Percentiles rank a stretch among this genome's conserved stretches.
These are phyloP conservation scores for Neurospora sp. DNA, from an alignment of 495 filamentous ascomycete genomes.

Conservation along the genomic window DNA sequence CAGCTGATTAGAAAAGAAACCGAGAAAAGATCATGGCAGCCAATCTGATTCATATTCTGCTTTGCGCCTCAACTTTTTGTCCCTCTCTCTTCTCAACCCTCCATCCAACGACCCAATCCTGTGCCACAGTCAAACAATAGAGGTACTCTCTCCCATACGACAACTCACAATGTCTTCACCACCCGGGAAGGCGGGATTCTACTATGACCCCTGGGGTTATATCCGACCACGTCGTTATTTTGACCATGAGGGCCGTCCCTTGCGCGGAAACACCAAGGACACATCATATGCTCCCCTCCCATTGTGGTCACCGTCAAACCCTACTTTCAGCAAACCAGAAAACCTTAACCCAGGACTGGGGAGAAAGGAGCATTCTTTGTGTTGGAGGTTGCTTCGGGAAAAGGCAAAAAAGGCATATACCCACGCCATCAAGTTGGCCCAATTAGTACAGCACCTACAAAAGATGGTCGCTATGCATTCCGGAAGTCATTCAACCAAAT, in stretches of 20 bases:
- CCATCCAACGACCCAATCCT: not conserved
- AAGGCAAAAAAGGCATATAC: not conserved
- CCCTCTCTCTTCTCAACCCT: not conserved
- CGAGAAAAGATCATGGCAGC: rapidly evolving
- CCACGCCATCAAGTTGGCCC: not conserved
- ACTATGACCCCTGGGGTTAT: not conserved
- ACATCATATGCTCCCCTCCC: not conserved
- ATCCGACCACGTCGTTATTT: not conserved
- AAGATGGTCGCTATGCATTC: not conserved
- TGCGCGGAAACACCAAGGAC: not conserved
- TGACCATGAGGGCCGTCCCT: not conserved
- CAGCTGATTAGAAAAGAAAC: not conserved
- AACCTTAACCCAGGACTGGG: not conserved
- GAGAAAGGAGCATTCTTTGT: not conserved
- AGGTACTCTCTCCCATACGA: not conserved
- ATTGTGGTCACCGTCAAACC: not conserved
- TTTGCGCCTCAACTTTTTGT: not conserved
- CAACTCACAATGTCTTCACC: not conserved
- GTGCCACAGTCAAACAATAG: not conserved
- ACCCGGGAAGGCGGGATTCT: not conserved
- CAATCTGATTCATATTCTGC: not conserved
- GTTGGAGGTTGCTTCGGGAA: not conserved
- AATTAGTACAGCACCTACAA: not conserved
- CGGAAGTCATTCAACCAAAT: not conserved
- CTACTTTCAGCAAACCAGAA: not conserved